Base-by-base conservation (phyloP, 257 asterid genomes). In the Solanum lignicaule region DNA sequence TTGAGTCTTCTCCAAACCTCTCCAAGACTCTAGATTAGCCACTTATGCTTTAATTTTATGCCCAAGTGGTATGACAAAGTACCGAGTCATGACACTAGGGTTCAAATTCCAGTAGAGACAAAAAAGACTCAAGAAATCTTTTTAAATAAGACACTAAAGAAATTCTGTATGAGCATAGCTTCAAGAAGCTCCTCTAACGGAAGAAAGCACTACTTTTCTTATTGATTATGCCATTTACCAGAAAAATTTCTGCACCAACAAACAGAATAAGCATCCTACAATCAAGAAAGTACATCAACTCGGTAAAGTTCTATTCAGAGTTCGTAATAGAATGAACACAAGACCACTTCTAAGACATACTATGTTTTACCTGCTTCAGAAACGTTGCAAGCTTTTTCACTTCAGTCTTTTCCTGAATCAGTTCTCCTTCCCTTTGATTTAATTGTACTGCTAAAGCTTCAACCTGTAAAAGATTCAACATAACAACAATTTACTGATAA, bases 371-470 rank as follows among this genome's bases (percentile, higher is more conserved):
- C 99, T 94, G 99, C 93, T 94, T 93, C 90, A 95, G 87, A 91
- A 96, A 96, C 88, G 91, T 91, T 52, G 98, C 98, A 88, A 96
- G 98, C 92, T 90, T 96, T 92, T 95, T 95, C 78, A 95, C 98
- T 96, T 96, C 98, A 27, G 94, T 93, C 90, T 95, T 96, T 93
- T 96, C 99, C 88, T 95, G 97, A 89, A 93, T 93, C 71, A 96
- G 93, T 87, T 95, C 98, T 87, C 98, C 99, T 94, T 96, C 98
- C 91, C 98, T 95, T 89, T 93, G 94, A 75, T 95, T 94, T 90
- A 96, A 90, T 83, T 95, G 98, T 88, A 93, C 94, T 8, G 98
- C 98, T 86, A 96, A 92, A 88, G 99, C 98, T 92, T 95, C 98
- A 88, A 94, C 98, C 98, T 96, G 86, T 35, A 65, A 87, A 92